phyloP scores from a whole-genome alignment of 2,329 filamentous ascomycete species.

The Neofusicoccum laricinum region DNA sequence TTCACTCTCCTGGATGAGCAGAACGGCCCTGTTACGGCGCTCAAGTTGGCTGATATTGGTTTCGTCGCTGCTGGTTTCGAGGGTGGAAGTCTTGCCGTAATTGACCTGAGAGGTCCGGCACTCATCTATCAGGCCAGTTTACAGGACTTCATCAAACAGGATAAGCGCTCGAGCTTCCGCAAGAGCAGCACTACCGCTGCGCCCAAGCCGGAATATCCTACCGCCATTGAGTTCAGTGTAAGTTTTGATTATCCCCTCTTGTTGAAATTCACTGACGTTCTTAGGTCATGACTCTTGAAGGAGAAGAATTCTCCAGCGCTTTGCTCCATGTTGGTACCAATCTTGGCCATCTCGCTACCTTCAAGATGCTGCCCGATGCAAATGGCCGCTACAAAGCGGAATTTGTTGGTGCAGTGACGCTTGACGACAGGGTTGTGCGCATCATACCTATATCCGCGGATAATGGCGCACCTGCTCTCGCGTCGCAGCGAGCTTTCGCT shows the following conservation, averaged over 20 bases:
- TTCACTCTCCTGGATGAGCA: slow-evolving; percentile 78
- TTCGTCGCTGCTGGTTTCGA: slow-evolving; percentile 88
- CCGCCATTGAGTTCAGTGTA: slow-evolving; percentile 79
- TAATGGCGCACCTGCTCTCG: slow-evolving; percentile 70
- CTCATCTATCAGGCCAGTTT: slow-evolving; percentile 76
- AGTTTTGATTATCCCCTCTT: neutral
- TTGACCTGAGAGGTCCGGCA: slow-evolving; percentile 83
- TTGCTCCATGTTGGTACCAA: slow-evolving; percentile 89
- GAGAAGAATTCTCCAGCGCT: slow-evolving; percentile 94
- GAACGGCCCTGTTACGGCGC: slow-evolving; percentile 73
- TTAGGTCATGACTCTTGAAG: slow-evolving; percentile 76
- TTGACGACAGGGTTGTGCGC: slow-evolving; percentile 68
- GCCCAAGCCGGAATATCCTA: slow-evolving; percentile 67
- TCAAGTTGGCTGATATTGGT: slow-evolving; percentile 86
- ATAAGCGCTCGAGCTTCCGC: slow-evolving; percentile 71
- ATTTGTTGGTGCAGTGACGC: slow-evolving; percentile 63
- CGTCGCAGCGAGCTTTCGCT: slow-evolving; percentile 72
- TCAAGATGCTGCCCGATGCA: slow-evolving; percentile 77
- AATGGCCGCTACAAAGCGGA: slow-evolving; percentile 70
- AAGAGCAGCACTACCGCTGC: slow-evolving; percentile 50
- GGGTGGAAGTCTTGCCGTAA: slow-evolving; percentile 72
- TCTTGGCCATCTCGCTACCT: slow-evolving; percentile 77
- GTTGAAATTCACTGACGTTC: neutral
- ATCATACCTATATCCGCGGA: slow-evolving; percentile 78
- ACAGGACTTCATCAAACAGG: slow-evolving; percentile 70